Base-by-base conservation (phyloP, 2,329 filamentous ascomycete species). In the Trichoderma sp. region DNA sequence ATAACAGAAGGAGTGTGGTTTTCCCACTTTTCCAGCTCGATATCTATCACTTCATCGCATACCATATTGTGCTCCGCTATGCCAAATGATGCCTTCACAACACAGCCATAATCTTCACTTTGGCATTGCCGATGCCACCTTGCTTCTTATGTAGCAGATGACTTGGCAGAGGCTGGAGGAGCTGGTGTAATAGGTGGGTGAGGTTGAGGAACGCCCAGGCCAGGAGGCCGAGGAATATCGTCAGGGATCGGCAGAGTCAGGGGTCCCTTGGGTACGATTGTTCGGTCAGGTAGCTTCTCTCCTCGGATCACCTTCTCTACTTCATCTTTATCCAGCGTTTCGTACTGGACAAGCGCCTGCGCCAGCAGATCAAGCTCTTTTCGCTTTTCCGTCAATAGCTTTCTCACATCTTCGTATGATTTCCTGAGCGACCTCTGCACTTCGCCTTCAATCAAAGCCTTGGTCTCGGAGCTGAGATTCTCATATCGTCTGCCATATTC, bases 281-380 rank as follows among this genome's bases (percentile, higher is more conserved):
- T 81, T 70, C 92, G 92, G 56, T 87, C 86, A 1, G 89, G 84
- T 46, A 99, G 83, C 76, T 91, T 90, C 81, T 97, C 93, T 43
- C 96, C 96, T 64, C 87, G 88, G 72, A 99, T 90, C 6, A 98
- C 92, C 83, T 91, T 93, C 79, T 94, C 89, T 71, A 98, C 96
- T 79, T 99, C 96, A 3, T 91, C 89, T 79, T 91, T 92, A 78
- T 91, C 91, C 63, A 99, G 82, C 0, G 94, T 97, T 83, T 99
- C 96, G 79, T 97, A 98, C 79, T 97, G 90, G 39, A 99, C 89
- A 11, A 99, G 85, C 6, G 94, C 96, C 76, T 94, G 90, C 32
- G 96, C 95, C 11, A 99, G 83, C 13, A 93, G 84, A 75, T 99
- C 95, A 8, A 99, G 86, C 79, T 97, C 95, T 69, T 91, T 90